Percentiles rank a stretch among this genome's conserved stretches.
Conservation (phyloP, 257 asterid genomes). For the Penstemon davidsonii region DNA sequence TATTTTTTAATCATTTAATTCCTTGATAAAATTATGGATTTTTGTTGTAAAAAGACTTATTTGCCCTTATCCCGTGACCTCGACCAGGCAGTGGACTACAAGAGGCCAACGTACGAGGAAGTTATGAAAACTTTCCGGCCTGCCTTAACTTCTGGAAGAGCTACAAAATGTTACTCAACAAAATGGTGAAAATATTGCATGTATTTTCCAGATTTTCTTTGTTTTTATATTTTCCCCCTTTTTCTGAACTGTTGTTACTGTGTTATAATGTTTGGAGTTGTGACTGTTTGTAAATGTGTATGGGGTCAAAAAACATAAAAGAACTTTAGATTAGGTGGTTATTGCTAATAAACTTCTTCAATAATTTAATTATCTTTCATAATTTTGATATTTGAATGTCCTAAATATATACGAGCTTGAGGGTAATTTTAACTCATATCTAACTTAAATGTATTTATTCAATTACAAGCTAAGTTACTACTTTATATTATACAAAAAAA, state of each 20-base stretch:
- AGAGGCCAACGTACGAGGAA: constrained; percentile 94
- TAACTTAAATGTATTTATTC: no score
- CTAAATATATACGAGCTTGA: not conserved
- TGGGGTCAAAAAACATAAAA: constrained; percentile 19
- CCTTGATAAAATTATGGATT: not conserved
- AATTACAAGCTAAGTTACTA: no score
- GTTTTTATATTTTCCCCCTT: not conserved
- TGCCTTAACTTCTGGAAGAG: constrained; percentile 51
- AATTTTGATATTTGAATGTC: not conserved
- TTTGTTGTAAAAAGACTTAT: constrained; percentile 19
- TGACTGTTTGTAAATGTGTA: constrained; percentile 42
- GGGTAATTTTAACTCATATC: no score
- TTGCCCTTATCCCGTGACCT: not conserved
- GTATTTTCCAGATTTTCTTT: constrained; percentile 31
- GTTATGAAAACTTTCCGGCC: constrained; percentile 68
- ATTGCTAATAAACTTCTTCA: constrained; percentile 34
- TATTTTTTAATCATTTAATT: not conserved
- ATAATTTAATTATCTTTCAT: constrained; percentile 6
- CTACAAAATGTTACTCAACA: constrained; percentile 74
- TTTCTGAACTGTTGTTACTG: constrained; percentile 21
- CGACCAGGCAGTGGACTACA: constrained; percentile 88
- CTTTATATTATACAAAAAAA: no score
- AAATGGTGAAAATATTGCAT: constrained; percentile 64
- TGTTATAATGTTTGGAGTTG: constrained; percentile 19
- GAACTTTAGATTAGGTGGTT: constrained; percentile 30